Percentiles rank a stretch among this genome's conserved stretches.
Conservation (phyloP, 2,329 filamentous ascomycete genomes). For the Onygenales sp. region DNA sequence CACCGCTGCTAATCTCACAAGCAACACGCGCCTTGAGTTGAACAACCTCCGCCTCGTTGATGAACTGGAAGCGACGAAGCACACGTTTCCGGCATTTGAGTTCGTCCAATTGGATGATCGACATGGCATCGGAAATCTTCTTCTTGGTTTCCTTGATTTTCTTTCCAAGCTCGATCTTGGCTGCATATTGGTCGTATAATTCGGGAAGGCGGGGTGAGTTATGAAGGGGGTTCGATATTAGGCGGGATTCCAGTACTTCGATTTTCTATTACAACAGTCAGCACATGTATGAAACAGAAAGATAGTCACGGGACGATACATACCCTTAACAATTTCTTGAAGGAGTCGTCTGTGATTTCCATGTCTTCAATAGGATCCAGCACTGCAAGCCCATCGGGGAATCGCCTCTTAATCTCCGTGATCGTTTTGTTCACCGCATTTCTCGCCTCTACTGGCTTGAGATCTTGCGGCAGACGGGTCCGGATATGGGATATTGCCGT, state of each 20-base stretch:
- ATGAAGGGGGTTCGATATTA: constrained; percentile 83
- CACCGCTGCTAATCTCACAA: constrained; percentile 94
- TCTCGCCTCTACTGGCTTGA: constrained; percentile 58
- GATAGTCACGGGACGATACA: constrained; percentile 13
- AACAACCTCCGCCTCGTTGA: constrained; percentile 90
- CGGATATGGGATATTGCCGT: constrained; percentile 76
- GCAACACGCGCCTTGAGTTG: constrained; percentile 95
- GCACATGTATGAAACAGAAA: constrained; percentile 1
- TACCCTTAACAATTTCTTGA: constrained; percentile 75
- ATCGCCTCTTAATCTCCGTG: constrained; percentile 72
- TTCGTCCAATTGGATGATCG: constrained; percentile 88
- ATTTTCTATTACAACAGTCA: constrained; percentile 60
- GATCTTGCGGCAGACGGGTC: constrained; percentile 70
- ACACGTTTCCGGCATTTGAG: constrained; percentile 94
- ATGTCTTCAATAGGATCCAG: constrained; percentile 95
- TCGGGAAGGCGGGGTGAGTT: constrained; percentile 75
- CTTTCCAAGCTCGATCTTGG: constrained; percentile 64
- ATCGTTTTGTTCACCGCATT: constrained; percentile 59
- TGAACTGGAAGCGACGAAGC: constrained; percentile 84
- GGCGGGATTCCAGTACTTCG: constrained; percentile 83
- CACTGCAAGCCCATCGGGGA: constrained; percentile 82
- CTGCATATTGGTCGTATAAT: constrained; percentile 77
- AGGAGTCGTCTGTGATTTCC: constrained; percentile 82
- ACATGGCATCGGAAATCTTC: constrained; percentile 73
- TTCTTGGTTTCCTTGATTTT: constrained; percentile 86